Evolutionary conservation across 1,284 basidiomycete species (phyloP), one percentile per base, ranked within the genome.

Genomic region (Cutaneotrichosporon curvatum): DNA sequence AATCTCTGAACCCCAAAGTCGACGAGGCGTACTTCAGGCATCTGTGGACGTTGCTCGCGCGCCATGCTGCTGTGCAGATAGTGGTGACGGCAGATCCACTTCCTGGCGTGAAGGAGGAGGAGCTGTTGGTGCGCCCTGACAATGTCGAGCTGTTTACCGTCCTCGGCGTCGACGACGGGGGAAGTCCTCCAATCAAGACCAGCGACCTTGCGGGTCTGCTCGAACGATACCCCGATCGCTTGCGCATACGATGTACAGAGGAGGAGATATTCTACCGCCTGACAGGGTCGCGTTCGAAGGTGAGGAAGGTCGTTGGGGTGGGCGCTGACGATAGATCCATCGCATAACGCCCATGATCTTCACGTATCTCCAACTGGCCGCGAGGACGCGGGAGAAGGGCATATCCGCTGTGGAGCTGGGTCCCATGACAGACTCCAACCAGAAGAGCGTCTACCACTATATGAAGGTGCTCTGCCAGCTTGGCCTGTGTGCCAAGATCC

Each of bases 221-320:
- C 11, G 53, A 42, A 16, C 62, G 59, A 40, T 67, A 66, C 56
- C 64, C 65, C 3, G 46, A 53, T 11, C 50, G 65, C n/a, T 35
- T 70, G 16, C 49, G 68, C n/a, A 50, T 70, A 2, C 49, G 66
- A 16, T 63, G 62, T 23, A 61, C 53, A 7, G 64, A 64, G 32
- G 60, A 66, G 22, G 68, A 68, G 42, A 62, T 68, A 41, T 68
- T 68, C 49, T 64, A 57, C 38, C 56, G 63, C 14, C 47, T 70
- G 37, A 67, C 65, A 0, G 68, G 68, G 14, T 62, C 62, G 4
- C 57, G 65, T 47, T 51, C 60, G 20, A 56, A 53, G 48, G 65
- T 67, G 34, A 43, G 63, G 16, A 11, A n/a, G n/a, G n/a, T n/a
- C 2, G 1, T 1, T 4, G 14, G 8, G 19, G 15, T 40, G 16